Evolutionary conservation across 2,329 filamentous ascomycete species (phyloP).

Genomic region (Hortaea sp.): DNA sequence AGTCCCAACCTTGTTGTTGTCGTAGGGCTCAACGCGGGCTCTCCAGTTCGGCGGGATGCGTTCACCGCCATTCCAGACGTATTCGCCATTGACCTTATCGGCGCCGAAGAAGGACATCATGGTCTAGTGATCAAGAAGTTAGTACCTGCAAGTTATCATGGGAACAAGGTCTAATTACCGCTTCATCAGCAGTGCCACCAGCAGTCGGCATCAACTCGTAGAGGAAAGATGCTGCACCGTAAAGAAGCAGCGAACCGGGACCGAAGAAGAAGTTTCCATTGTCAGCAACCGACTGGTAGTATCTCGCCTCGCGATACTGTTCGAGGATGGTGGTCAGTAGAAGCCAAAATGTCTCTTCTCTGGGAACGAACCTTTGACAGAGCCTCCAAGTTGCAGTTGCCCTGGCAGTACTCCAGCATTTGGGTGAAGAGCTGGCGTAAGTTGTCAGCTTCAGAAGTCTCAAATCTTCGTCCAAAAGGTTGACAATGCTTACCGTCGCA

Average conservation of each 20-base stretch:
- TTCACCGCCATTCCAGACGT: constrained; percentile 30
- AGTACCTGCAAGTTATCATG: constrained; percentile 10
- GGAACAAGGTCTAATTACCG: too few relatives aligned
- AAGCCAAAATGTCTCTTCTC: too few relatives aligned
- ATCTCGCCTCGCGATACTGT: constrained; percentile 29
- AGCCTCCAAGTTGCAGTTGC: constrained; percentile 29
- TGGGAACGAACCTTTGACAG: constrained; percentile 17
- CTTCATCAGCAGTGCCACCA: constrained; percentile 12
- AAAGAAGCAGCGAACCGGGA: constrained; percentile 30
- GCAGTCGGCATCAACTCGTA: constrained; percentile 32
- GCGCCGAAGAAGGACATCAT: constrained; percentile 34
- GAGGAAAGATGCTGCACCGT: constrained; percentile 34
- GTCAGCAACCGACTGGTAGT: constrained; percentile 27
- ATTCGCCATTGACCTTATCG: constrained; percentile 26
- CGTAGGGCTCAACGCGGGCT: constrained; percentile 27
- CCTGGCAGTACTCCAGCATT: constrained; percentile 24
- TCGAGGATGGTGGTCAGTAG: too few relatives aligned
- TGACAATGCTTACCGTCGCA: constrained; percentile 15
- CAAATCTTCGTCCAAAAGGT: too few relatives aligned
- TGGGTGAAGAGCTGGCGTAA: constrained; percentile 23
- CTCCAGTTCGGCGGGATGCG: constrained; percentile 34
- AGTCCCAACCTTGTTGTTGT: constrained; percentile 24
- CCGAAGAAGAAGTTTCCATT: constrained; percentile 36
- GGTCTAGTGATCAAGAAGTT: constrained; percentile 25
- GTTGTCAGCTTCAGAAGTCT: too few relatives aligned